These are phyloP conservation scores for Gentiana macrophylla DNA, from an alignment of 257 asterid genomes.

Conservation along the genomic window DNA sequence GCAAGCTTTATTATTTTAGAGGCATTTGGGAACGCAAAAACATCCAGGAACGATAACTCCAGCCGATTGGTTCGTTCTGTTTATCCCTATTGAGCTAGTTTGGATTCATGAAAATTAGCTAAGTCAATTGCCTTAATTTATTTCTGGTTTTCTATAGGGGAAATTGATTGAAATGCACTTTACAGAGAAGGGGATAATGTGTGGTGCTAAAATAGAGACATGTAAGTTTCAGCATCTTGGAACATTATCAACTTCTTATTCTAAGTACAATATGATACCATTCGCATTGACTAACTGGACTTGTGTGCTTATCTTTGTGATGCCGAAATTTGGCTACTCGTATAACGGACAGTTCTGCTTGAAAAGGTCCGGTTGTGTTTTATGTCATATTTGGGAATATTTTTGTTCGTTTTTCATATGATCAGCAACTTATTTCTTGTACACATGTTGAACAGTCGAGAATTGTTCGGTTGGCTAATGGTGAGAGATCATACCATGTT, in stretches of 20 bases:
- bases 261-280: background rate
- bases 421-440: slow-evolving; percentile 20
- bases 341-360: slow-evolving; percentile 57
- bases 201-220: slow-evolving; percentile 75
- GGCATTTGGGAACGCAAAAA: slow-evolving; percentile 98
- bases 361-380: slow-evolving; percentile 61
- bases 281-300: slow-evolving; percentile 24
- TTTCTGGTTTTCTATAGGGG: slow-evolving; percentile 41
- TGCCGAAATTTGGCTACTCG: slow-evolving; percentile 20
- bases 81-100: slow-evolving; percentile 8
- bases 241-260: slow-evolving; percentile 8
- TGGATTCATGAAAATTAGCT: background rate
- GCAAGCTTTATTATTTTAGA: slow-evolving; percentile 62
- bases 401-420: slow-evolving; percentile 11
- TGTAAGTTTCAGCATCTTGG: slow-evolving; percentile 43
- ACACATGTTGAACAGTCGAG: slow-evolving; percentile 60
- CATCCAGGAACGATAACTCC: slow-evolving; percentile 67
- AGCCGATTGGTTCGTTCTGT: slow-evolving; percentile 83
- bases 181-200: slow-evolving; percentile 51
- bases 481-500: slow-evolving; percentile 86
- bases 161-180: slow-evolving; percentile 73
- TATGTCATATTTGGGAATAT: slow-evolving; percentile 9
- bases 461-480: slow-evolving; percentile 65
- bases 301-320: slow-evolving; percentile 20
- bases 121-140: background rate